phyloP scores from a whole-genome alignment of 352 stramenopile species.

The Pelagophyceae sp. region DNA sequence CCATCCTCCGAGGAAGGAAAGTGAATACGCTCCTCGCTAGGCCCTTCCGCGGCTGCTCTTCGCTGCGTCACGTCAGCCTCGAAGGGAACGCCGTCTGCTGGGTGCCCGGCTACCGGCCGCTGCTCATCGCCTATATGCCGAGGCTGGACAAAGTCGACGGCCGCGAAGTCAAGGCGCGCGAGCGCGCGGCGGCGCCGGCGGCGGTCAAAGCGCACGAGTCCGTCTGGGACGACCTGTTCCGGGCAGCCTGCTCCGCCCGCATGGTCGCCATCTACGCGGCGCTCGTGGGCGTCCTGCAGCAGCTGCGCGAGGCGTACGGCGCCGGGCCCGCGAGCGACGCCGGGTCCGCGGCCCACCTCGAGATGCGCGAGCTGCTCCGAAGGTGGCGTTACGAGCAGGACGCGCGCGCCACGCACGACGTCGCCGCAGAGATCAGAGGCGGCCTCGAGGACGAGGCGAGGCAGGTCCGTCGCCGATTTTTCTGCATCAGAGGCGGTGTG shows the following conservation, averaged over 20 bases:
- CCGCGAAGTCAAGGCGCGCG: background rate
- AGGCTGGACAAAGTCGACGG: background rate
- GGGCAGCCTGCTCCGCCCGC: background rate
- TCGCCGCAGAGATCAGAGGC: background rate
- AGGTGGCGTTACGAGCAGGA: background rate
- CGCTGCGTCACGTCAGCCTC: background rate
- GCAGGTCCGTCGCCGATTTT: too few relatives aligned
- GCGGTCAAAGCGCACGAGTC: background rate
- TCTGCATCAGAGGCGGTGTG: too few relatives aligned
- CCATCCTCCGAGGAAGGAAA: too few relatives aligned
- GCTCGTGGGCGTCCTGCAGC: background rate
- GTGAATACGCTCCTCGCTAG: background rate
- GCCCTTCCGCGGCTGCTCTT: background rate
- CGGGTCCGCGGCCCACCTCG: background rate
- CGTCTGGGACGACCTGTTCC: background rate
- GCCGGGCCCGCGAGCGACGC: background rate
- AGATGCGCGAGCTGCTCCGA: background rate
- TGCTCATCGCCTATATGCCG: background rate
- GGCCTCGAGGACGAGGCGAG: background rate
- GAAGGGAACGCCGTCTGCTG: slow-evolving; percentile 7
- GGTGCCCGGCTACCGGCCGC: background rate
- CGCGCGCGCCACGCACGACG: background rate
- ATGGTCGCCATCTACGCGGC: background rate
- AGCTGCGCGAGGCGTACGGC: background rate
- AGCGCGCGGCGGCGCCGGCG: background rate